These are phyloP conservation scores for Eutreptiella sp. DNA, from an alignment of 208 protist species.

Conservation along the genomic window DNA sequence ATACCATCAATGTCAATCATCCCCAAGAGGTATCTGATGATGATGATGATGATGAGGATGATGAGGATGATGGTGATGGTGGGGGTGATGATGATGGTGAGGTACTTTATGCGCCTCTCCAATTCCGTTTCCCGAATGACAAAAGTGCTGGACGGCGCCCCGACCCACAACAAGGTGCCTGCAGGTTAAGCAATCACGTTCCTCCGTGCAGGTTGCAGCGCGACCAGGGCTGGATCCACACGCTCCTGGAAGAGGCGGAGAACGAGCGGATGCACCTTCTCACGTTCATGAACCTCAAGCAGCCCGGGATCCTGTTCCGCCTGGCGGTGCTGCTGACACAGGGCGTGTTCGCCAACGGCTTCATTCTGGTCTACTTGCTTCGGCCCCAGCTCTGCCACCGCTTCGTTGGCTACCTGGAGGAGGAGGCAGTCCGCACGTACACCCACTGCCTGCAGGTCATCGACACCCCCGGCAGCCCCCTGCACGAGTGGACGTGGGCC, in stretches of 20 bases:
- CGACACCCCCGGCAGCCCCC: slow-evolving; percentile 22
- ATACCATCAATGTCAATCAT: too few species aligned
- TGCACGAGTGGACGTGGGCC: slow-evolving; percentile 30
- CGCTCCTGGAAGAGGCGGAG: slow-evolving; percentile 79
- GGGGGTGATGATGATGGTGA: too few species aligned
- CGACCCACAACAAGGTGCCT: neutral
- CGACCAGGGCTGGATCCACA: slow-evolving; percentile 83
- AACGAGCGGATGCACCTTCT: slow-evolving; percentile 88
- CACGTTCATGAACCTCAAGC: slow-evolving; percentile 52
- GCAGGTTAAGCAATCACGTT: neutral
- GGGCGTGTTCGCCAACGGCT: slow-evolving; percentile 52
- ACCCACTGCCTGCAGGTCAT: slow-evolving; percentile 37
- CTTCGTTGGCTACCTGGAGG: slow-evolving; percentile 56
- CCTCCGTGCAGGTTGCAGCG: slow-evolving; percentile 44
- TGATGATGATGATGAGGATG: too few species aligned
- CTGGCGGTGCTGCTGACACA: slow-evolving; percentile 46
- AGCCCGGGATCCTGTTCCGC: slow-evolving; percentile 46
- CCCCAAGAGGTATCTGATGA: too few species aligned
- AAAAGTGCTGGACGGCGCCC: too few species aligned
- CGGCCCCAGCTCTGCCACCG: slow-evolving; percentile 46
- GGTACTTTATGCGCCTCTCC: too few species aligned
- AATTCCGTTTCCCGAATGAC: too few species aligned
- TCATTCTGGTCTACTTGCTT: slow-evolving; percentile 48
- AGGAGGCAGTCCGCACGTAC: slow-evolving; percentile 54
- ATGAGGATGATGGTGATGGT: too few species aligned